Conservation (phyloP, 495 filamentous ascomycete genomes). For the Hypoxylon trugodes region DNA sequence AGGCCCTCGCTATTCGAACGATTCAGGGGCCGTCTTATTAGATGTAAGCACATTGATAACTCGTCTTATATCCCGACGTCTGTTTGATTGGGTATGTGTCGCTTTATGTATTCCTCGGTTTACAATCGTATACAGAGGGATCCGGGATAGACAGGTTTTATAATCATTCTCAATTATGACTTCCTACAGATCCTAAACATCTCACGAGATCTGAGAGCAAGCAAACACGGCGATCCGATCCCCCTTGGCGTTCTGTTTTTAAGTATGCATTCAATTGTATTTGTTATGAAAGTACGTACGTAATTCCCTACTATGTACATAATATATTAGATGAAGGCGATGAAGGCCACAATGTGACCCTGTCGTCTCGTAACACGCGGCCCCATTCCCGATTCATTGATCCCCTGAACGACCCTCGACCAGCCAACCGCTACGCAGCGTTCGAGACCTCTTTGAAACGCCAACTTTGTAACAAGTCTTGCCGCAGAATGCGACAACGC, state of each 20-base stretch:
- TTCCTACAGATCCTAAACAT: background rate
- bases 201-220: conserved; percentile 11
- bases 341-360: no score
- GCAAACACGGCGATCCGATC: conserved; percentile 17
- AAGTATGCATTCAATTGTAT: background rate
- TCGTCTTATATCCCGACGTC: no score
- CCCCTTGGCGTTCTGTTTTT: conserved; percentile 23
- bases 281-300: no score
- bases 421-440: conserved; percentile 16
- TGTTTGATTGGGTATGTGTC: no score
- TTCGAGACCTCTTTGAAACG: conserved; percentile 35
- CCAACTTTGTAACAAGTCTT: conserved; percentile 36
- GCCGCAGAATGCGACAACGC: conserved; percentile 30
- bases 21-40: no score
- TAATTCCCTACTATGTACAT: no score
- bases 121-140: background rate
- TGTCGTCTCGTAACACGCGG: background rate
- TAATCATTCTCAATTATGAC: background rate
- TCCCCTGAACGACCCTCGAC: conserved; percentile 16
- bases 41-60: no score
- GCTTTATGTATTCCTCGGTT: no score
- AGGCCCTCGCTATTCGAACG: no score
- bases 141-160: background rate
- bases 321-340: no score
- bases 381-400: background rate